A percentile compares a stretch with the other conserved stretches of the same genome.
Conservation (phyloP, 2,329 filamentous ascomycete species). For the Aspergillus calidoustus region DNA sequence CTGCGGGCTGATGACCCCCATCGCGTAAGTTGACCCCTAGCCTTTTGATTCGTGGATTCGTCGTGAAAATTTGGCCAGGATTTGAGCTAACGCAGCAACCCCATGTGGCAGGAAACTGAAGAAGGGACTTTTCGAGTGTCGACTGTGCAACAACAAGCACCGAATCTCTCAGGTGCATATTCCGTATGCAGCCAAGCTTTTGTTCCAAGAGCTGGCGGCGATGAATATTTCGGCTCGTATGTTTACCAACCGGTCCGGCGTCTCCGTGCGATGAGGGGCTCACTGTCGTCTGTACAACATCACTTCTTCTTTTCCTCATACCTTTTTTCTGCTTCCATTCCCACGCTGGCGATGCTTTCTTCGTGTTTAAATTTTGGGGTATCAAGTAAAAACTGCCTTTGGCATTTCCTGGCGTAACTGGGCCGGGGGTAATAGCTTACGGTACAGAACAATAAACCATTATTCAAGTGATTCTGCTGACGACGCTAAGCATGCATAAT, state of each 20-base stretch:
- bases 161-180: slow-evolving; percentile 98
- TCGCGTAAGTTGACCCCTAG: slow-evolving; percentile 74
- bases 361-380: slow-evolving; percentile 22
- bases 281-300: slow-evolving; percentile 1
- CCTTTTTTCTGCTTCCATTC: slow-evolving; percentile 10
- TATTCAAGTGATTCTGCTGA: neutral
- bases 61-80: slow-evolving; percentile 23
- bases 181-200: slow-evolving; percentile 93
- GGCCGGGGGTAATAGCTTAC: slow-evolving; percentile 20
- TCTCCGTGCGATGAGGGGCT: slow-evolving; percentile 45
- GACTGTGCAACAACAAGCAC: slow-evolving; percentile 98
- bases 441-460: slow-evolving; percentile 8
- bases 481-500: slow-evolving; percentile 10
- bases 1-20: slow-evolving; percentile 97
- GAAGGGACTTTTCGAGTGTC: slow-evolving; percentile 94
- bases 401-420: slow-evolving; percentile 34
- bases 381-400: slow-evolving; percentile 25
- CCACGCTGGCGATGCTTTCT: slow-evolving; percentile 15
- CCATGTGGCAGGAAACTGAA: slow-evolving; percentile 73
- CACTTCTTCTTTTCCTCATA: slow-evolving; percentile 12
- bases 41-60: slow-evolving; percentile 6
- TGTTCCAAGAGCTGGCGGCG: slow-evolving; percentile 96
- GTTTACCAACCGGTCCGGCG: slow-evolving; percentile 74
- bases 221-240: slow-evolving; percentile 99
- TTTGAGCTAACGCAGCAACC: slow-evolving; percentile 32